A percentile compares a stretch with the other conserved stretches of the same genome.
Conservation (phyloP, 208 protist species). For the Leishmania lainsoni region DNA sequence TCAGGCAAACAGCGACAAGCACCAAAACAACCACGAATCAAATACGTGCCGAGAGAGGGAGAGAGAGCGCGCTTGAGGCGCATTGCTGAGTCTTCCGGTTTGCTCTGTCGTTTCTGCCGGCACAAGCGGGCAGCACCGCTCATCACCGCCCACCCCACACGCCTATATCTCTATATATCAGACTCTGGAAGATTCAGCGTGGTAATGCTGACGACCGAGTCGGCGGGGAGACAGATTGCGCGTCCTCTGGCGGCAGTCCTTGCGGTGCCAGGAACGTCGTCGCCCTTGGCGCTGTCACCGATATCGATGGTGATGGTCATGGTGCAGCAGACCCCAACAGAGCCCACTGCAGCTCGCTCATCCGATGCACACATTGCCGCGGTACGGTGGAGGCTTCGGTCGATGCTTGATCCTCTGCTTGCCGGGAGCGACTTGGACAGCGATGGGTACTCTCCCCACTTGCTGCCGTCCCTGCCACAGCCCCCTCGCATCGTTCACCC, state of each 20-base stretch:
- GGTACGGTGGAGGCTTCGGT: neutral
- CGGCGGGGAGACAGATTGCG: neutral
- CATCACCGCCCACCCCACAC: neutral
- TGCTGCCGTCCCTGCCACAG: neutral
- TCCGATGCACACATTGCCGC: neutral
- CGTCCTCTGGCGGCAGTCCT: neutral
- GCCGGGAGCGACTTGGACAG: constrained; percentile 12
- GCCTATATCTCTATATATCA: no score
- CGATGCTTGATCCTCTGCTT: neutral
- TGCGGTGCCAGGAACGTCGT: neutral
- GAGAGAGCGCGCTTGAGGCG: neutral
- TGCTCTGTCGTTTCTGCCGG: neutral
- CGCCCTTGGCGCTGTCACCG: neutral
- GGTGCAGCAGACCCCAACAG: neutral
- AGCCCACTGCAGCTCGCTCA: neutral
- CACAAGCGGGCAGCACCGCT: neutral
- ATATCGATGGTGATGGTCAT: neutral
- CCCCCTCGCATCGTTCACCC: neutral
- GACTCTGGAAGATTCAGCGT: constrained; percentile 2
- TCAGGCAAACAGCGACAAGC: neutral
- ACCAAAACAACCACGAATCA: neutral
- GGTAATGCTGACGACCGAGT: constrained; percentile 5
- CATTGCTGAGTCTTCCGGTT: neutral
- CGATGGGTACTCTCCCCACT: neutral
- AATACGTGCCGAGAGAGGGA: neutral